These are phyloP conservation scores for Moesziomyces aphidis DNA, from an alignment of 1,284 basidiomycete species.

Conservation along the genomic window DNA sequence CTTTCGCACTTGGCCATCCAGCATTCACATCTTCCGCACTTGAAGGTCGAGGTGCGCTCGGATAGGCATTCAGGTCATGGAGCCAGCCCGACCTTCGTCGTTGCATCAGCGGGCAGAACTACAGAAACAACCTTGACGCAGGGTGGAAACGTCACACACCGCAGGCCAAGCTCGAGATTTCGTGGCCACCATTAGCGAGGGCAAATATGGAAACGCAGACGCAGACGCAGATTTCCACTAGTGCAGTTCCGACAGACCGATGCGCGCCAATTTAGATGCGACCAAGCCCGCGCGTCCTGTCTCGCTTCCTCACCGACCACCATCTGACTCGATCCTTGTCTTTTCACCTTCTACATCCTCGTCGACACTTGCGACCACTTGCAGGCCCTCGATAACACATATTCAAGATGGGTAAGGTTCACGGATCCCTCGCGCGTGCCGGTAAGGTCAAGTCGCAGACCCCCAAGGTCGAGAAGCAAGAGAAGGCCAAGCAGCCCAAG, in stretches of 20 bases:
- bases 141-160: too few relatives aligned
- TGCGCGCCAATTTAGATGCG: not conserved
- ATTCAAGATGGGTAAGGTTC: conserved; percentile 77
- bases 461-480: conserved; percentile 90
- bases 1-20: too few relatives aligned
- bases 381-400: conserved; percentile 49
- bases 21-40: too few relatives aligned
- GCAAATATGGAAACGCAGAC: not conserved
- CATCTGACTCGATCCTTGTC: conserved; percentile 22
- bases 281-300: not conserved
- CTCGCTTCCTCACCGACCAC: conserved; percentile 1
- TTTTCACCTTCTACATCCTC: not conserved
- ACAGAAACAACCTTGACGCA: too few relatives aligned
- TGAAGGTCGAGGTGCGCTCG: too few relatives aligned
- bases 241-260: conserved; percentile 7
- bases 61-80: too few relatives aligned
- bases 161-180: too few relatives aligned
- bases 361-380: not conserved
- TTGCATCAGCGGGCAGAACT: too few relatives aligned
- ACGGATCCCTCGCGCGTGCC: conserved; percentile 99
- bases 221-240: not conserved
- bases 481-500: conserved; percentile 96
- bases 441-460: conserved; percentile 99
- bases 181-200: too few relatives aligned
- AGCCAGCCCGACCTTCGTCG: too few relatives aligned